Evolutionary conservation across 2,329 filamentous ascomycete genomes (phyloP), one percentile per base, ranked within the genome.

Genomic region (Venturiaceae sp.): DNA sequence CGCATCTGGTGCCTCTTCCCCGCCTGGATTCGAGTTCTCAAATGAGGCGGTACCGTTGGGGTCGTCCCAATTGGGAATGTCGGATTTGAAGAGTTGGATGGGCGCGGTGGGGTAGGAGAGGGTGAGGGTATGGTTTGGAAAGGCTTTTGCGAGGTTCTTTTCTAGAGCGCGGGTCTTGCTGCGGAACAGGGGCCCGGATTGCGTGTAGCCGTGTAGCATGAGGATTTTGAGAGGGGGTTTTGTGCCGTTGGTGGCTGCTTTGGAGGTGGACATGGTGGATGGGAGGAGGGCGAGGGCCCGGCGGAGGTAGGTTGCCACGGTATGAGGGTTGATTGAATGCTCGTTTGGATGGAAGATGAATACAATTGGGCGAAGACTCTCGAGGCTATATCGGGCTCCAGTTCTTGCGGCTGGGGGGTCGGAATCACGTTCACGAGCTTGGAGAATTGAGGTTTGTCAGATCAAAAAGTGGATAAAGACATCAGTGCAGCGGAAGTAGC

Each of bases 161-260:
- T 91, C 84, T 1, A 96, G 78, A 11, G 90, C 90, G 71, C 90
- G 88, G 50, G 90, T 95, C 76, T 96, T 96, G 71, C 86, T 83
- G 69, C 84, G 86, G 81, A 96, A 96, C 62, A 91, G 78, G 3
- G 85, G 73, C 3, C 92, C 91, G 30, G 89, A 95, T 78, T 97
- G 92, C 7, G 92, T 96, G 81, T 85, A 96, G 72, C 92, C 88
- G 66, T 80, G 77, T 13, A 80, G 73, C 76, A 78, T 77, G 60
- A 80, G 70, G 61, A 80, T 70, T 55, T 74, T 74, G 60, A 80
- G 69, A 34, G 70, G 69, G 64, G 66, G 13, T 64, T 63, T 16
- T 70, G 69, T 1, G 67, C 64, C 11, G 67, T 66, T 57, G 65
- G 60, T 72, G 58, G 59, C 69, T 50, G 41, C 5, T 7, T 21